phyloP scores from a whole-genome alignment of 2,329 filamentous ascomycete species.

The Raffaelea deltoideospora region DNA sequence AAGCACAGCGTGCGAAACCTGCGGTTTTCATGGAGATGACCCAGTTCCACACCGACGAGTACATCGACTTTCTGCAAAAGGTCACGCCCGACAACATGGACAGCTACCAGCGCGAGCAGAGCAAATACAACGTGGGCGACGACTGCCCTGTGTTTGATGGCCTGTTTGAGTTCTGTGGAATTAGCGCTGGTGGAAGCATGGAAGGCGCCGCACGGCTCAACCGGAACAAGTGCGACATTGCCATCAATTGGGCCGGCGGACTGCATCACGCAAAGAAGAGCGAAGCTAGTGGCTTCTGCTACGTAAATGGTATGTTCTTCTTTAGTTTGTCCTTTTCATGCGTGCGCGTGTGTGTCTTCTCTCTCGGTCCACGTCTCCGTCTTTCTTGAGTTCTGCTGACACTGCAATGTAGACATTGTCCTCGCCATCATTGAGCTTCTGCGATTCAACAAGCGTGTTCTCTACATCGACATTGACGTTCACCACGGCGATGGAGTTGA shows the following conservation, averaged over 20 bases:
- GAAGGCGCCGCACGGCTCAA: conserved; percentile 84
- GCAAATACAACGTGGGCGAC: conserved; percentile 86
- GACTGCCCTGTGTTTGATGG: conserved; percentile 97
- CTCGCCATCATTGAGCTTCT: conserved; percentile 87
- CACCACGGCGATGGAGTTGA: conserved; percentile 79
- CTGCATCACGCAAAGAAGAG: conserved; percentile 96
- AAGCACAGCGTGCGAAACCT: conserved; percentile 62
- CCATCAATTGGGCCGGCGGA: conserved; percentile 95
- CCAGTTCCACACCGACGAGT: conserved; percentile 88
- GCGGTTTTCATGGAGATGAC: conserved; percentile 82
- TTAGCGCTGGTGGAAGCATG: conserved; percentile 87
- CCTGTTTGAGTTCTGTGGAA: conserved; percentile 90
- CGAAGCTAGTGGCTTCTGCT: conserved; percentile 94
- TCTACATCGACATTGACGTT: conserved; percentile 89
- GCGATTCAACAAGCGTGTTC: conserved; percentile 80
- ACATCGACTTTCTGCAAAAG: conserved; percentile 87
- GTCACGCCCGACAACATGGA: conserved; percentile 99
- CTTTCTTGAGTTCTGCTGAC: conserved; percentile 3
- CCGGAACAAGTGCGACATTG: conserved; percentile 86
- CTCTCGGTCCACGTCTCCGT: too few species aligned
- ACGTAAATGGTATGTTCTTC: conserved; percentile 75
- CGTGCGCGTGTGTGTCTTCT: too few species aligned
- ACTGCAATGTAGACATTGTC: conserved; percentile 62
- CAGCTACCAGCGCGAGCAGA: conserved; percentile 75
- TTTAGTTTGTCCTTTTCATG: too few species aligned